Evolutionary conservation across 2,329 filamentous ascomycete genomes (phyloP).

Genomic region (Penicillium italicum): DNA sequence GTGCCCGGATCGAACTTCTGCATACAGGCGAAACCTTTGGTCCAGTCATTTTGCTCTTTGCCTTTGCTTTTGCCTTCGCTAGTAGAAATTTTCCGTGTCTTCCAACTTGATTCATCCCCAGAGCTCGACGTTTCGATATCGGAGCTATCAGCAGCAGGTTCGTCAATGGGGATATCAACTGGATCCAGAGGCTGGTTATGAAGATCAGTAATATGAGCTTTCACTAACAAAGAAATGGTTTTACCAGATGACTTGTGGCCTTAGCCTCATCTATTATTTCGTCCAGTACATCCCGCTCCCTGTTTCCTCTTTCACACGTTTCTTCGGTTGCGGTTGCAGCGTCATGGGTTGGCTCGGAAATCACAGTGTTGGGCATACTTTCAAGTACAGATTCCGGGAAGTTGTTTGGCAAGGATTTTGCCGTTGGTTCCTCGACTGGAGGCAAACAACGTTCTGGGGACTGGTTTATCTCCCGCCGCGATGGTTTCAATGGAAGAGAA

Average conservation of each 20-base stretch:
- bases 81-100: neutral
- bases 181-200: slow-evolving; percentile 31
- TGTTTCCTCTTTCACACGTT: neutral
- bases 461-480: slow-evolving; percentile 15
- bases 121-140: slow-evolving; percentile 12
- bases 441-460: slow-evolving; percentile 18
- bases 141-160: slow-evolving; percentile 15
- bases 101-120: slow-evolving; percentile 5
- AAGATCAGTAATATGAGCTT: neutral
- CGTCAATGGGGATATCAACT: slow-evolving; percentile 27
- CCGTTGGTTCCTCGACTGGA: neutral
- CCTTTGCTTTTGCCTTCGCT: slow-evolving; percentile 2
- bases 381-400: neutral
- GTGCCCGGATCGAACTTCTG: slow-evolving; percentile 49
- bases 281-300: slow-evolving; percentile 56
- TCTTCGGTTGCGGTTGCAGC: neutral
- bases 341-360: neutral
- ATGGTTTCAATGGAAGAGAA: slow-evolving; percentile 32
- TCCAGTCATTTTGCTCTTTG: slow-evolving; percentile 27
- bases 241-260: slow-evolving; percentile 56
- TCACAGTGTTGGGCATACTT: neutral
- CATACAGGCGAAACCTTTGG: slow-evolving; percentile 57
- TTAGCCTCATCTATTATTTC: slow-evolving; percentile 62
- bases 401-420: neutral
- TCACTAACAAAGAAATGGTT: neutral